Evolutionary conservation across 108 stramenopile genomes (phyloP).

Genomic region (Nannochloropsis oceanica): DNA sequence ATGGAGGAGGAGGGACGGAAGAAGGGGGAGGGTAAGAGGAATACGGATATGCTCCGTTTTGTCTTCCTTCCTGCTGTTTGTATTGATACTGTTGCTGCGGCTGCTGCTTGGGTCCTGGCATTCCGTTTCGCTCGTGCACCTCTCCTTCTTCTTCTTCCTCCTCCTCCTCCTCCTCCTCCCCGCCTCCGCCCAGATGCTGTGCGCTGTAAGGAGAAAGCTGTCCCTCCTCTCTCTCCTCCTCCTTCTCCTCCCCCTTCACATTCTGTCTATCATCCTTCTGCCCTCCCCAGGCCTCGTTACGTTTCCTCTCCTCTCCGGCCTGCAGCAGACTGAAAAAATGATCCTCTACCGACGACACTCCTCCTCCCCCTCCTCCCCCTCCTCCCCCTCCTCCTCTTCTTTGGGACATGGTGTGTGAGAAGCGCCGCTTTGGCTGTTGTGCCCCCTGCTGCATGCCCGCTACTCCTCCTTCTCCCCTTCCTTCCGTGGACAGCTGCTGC

Average conservation of each 20-base stretch:
- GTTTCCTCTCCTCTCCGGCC: neutral
- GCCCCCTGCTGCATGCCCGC: neutral
- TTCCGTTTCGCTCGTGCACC: neutral
- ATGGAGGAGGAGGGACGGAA: too few relatives aligned
- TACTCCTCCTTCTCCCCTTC: neutral
- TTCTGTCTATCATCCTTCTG: neutral
- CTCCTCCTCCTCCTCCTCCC: neutral
- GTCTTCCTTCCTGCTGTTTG: too few relatives aligned
- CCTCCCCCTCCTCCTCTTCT: neutral
- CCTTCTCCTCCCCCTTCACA: neutral
- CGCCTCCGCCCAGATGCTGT: neutral
- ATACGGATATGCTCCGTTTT: too few relatives aligned
- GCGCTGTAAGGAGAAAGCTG: neutral
- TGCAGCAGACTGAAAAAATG: neutral
- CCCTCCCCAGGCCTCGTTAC: neutral
- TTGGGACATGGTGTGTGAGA: neutral
- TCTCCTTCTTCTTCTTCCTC: neutral
- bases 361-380: neutral
- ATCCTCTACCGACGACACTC: neutral
- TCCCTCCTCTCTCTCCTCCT: neutral
- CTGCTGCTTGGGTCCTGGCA: neutral
- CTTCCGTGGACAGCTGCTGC: neutral
- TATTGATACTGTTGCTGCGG: neutral
- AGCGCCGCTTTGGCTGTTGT: neutral
- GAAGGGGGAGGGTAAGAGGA: too few relatives aligned